Evolutionary conservation across 129 eudicot species (phyloP), one percentile per base, ranked within the genome.

Genomic region (Flaveria robusta): DNA sequence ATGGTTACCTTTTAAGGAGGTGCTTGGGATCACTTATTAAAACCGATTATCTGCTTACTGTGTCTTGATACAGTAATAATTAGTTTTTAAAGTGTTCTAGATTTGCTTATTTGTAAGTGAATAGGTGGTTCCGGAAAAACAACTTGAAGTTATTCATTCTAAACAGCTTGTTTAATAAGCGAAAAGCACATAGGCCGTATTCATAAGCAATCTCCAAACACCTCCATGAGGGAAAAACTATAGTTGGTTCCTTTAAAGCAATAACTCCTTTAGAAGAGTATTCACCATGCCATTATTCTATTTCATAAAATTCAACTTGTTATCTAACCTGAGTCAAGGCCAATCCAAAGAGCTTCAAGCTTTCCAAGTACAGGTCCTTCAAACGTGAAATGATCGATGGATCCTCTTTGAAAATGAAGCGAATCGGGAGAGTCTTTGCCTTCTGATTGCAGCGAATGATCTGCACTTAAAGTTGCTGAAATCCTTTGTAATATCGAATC

Each of bases 321-420:
- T 18, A 68, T 26, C 76, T 66, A 80, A 93, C 97, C 98, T 86
- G 99, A 91, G 82, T 87, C 97, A 49, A 81, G 83, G 80, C 99
- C 78, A 72, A 94, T 80, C 99, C 99, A 94, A 75, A 91, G 77
- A 41, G 99, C 97, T 15, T 56, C 56, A 68, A 94, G 82, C 31
- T 68, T 81, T 66, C 87, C 94, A 27, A 94, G 83, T 51, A 67
- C 71, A 42, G 96, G 97, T 39, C 99, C 99, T 70, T 75, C 75
- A 74, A 94, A 94, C 29, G 84, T 68, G 76, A 94, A 94, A 70
- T 87, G 97, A 81, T 94, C 89, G 18, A 77, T 29, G 24, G 84
- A 79, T 34, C 94, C 94, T 62, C 87, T 81, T 74, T 82, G 87
- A 62, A 94, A 94, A 71, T 83, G 85, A 72, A 84, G 63, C 65